Percentiles rank a stretch among this genome's conserved stretches.
phyloP scores from a whole-genome alignment of 164 flowering plant genomes.

The Kingdonia uniflora region DNA sequence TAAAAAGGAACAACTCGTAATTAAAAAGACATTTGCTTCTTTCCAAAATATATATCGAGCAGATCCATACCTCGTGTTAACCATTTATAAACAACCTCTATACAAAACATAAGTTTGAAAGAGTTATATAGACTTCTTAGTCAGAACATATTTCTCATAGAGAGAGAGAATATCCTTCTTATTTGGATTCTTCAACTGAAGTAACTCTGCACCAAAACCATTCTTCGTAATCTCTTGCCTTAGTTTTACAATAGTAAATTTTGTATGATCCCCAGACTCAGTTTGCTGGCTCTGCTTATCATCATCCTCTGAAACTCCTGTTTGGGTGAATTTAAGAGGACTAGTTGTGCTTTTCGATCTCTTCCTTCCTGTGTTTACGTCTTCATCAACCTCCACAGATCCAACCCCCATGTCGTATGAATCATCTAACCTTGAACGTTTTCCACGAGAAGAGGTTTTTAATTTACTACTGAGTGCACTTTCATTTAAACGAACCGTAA shows the following conservation, averaged over 20 bases:
- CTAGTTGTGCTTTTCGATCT: conserved; percentile 45
- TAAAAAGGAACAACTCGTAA: too few relatives aligned
- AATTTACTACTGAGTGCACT: conserved; percentile 71
- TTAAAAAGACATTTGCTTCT: too few relatives aligned
- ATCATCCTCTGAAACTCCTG: conserved; percentile 64
- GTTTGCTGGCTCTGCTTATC: conserved; percentile 40
- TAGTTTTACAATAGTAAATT: conserved; percentile 65
- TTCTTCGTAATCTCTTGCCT: conserved; percentile 84
- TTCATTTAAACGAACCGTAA: conserved; percentile 57
- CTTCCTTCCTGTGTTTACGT: conserved; percentile 37
- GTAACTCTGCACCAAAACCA: conserved; percentile 76
- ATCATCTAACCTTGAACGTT: conserved; percentile 44
- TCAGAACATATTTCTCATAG: conserved; percentile 63
- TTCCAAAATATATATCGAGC: too few relatives aligned
- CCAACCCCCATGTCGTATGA: conserved; percentile 19
- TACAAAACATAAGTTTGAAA: too few relatives aligned
- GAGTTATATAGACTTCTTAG: conserved; percentile 18
- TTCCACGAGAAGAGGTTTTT: conserved; percentile 65
- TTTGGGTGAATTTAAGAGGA: conserved; percentile 8
- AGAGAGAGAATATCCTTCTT: conserved; percentile 73
- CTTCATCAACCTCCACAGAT: conserved; percentile 42
- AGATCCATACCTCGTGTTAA: too few relatives aligned
- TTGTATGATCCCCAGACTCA: conserved; percentile 57
- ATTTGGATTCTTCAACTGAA: conserved; percentile 59
- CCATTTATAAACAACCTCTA: too few relatives aligned